Conservation (phyloP, 495 filamentous ascomycete genomes). For the Aspergillus campestris region DNA sequence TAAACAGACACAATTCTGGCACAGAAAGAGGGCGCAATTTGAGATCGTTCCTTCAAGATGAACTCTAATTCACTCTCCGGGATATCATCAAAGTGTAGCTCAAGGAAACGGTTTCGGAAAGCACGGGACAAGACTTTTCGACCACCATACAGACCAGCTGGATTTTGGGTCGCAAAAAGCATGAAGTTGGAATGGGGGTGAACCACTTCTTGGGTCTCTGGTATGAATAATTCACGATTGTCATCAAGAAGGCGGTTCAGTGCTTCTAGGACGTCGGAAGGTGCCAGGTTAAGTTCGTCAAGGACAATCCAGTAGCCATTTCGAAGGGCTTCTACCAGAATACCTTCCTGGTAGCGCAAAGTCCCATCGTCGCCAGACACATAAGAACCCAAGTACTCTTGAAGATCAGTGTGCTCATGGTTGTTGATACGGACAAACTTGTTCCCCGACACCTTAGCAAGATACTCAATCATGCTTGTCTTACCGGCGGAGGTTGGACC, state of each 20-base stretch:
- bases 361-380: conserved; percentile 76
- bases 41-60: conserved; percentile 79
- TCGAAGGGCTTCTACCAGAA: conserved; percentile 85
- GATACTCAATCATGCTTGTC: conserved; percentile 97
- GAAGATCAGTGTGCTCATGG: conserved; percentile 96
- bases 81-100: conserved; percentile 97
- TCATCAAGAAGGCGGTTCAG: conserved; percentile 93
- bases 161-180: conserved; percentile 98
- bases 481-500: conserved; percentile 96
- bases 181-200: conserved; percentile 91
- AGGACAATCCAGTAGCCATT: conserved; percentile 97
- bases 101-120: conserved; percentile 93
- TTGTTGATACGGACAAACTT: conserved; percentile 99
- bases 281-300: conserved; percentile 93
- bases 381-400: conserved; percentile 96
- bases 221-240: conserved; percentile 94
- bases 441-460: conserved; percentile 91
- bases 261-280: conserved; percentile 92
- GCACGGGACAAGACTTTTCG: conserved; percentile 87
- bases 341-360: conserved; percentile 83
- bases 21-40: conserved; percentile 87
- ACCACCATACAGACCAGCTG: conserved; percentile 90
- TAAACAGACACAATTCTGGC: conserved; percentile 88
- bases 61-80: conserved; percentile 90
- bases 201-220: conserved; percentile 91